A percentile compares a stretch with the other conserved stretches of the same genome.
Conservation (phyloP, 495 filamentous ascomycete species). For the Clavariopsis aquatica region DNA sequence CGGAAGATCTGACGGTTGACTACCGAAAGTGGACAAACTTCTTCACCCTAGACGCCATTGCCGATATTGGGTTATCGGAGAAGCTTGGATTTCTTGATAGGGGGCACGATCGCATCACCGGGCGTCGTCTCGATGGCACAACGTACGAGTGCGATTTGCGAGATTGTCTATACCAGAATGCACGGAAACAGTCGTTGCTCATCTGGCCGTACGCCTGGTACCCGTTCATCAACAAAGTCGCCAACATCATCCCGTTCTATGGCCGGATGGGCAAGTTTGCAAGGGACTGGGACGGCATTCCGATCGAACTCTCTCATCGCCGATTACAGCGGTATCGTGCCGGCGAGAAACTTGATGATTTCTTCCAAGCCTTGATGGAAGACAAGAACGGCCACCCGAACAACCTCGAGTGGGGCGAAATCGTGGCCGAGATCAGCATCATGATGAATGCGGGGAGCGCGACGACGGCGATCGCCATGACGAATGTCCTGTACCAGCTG, state of each 20-base stretch:
- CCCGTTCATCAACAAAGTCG: constrained; percentile 32
- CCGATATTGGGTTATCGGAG: constrained; percentile 56
- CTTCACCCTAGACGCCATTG: constrained; percentile 46
- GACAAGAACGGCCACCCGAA: constrained; percentile 49
- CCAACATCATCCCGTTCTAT: constrained; percentile 37
- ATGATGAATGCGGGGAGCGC: constrained; percentile 43
- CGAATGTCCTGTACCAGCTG: constrained; percentile 37
- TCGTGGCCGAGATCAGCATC: constrained; percentile 40
- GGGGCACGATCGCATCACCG: constrained; percentile 49
- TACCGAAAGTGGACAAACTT: constrained; percentile 32
- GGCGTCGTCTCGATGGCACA: constrained; percentile 49
- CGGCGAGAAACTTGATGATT: constrained; percentile 60
- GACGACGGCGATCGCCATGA: constrained; percentile 41
- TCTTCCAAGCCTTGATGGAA: constrained; percentile 59
- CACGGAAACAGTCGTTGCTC: constrained; percentile 47
- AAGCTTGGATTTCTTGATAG: constrained; percentile 55
- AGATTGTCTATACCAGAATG: constrained; percentile 52
- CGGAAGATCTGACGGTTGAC: constrained; percentile 31
- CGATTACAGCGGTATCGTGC: constrained; percentile 43
- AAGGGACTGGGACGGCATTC: constrained; percentile 45
- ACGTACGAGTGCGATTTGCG: constrained; percentile 48
- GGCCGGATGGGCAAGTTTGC: constrained; percentile 33
- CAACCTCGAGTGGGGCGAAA: constrained; percentile 42
- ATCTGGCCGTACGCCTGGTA: constrained; percentile 57
- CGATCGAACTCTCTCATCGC: constrained; percentile 17